Percentiles rank a stretch among this genome's conserved stretches.
phyloP scores from a whole-genome alignment of 2,329 filamentous ascomycete genomes.

The Diaporthe australafricana region DNA sequence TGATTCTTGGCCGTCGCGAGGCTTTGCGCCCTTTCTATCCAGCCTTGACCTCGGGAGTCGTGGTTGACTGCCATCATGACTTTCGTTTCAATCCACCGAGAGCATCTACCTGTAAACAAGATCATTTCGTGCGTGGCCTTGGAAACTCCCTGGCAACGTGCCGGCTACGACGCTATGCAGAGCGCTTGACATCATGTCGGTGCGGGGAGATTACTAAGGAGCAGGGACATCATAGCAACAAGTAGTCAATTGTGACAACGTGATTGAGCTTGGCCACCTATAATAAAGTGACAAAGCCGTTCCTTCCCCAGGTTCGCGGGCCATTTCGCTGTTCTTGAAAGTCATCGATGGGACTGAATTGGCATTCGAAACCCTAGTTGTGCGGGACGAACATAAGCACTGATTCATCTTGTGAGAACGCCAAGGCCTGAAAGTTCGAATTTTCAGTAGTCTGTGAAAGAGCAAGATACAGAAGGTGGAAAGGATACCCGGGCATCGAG shows the following conservation, averaged over 20 bases:
- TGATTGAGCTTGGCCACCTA: background rate
- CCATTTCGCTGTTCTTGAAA: no score
- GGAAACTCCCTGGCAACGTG: background rate
- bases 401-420: background rate
- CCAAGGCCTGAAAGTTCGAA: background rate
- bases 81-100: background rate
- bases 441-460: no score
- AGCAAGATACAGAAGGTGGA: no score
- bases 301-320: background rate
- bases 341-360: no score
- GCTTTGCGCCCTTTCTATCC: no score
- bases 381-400: no score
- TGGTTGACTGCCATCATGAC: background rate
- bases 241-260: background rate
- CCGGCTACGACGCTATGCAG: conserved; percentile 6
- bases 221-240: background rate
- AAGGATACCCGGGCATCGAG: no score
- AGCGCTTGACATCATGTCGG: conserved; percentile 17
- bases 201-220: conserved; percentile 25
- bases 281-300: no score
- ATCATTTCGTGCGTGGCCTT: no score
- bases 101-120: background rate
- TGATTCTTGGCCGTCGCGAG: no score
- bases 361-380: no score
- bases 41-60: no score